These are phyloP conservation scores for Pichia manshurica DNA, from an alignment of 805 yeast genomes.

Conservation along the genomic window DNA sequence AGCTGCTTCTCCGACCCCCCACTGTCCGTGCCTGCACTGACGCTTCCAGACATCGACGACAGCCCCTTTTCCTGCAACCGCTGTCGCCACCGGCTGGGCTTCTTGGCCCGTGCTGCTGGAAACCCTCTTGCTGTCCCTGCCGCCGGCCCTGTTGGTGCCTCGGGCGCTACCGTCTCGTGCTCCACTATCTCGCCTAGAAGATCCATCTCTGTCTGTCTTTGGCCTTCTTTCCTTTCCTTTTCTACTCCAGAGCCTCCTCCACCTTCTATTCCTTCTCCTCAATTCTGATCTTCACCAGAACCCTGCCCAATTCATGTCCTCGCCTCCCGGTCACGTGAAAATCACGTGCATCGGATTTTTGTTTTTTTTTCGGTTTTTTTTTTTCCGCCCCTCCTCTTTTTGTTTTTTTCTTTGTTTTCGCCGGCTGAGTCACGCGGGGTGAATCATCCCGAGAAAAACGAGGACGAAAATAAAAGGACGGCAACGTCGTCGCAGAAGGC, in stretches of 20 bases:
- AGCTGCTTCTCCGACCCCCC: background rate
- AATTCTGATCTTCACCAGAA: background rate
- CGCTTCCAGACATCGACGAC: slow-evolving; percentile 23
- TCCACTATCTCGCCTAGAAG: slow-evolving; percentile 70
- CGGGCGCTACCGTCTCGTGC: slow-evolving; percentile 34
- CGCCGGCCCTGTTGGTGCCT: slow-evolving; percentile 8
- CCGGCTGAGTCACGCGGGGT: too few relatives aligned
- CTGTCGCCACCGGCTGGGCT: slow-evolving; percentile 46
- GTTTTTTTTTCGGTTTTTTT: too few relatives aligned
- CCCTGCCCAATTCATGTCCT: background rate
- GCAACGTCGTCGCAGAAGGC: too few relatives aligned
- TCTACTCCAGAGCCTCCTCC: background rate
- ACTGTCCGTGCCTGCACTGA: slow-evolving; percentile 1
- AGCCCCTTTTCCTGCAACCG: slow-evolving; percentile 34
- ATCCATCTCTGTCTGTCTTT: slow-evolving; percentile 44
- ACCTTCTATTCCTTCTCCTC: background rate
- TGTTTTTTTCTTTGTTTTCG: too few relatives aligned
- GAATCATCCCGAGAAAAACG: too few relatives aligned
- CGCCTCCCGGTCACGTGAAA: background rate
- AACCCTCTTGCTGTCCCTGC: slow-evolving; percentile 5
- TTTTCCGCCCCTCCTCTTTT: too few relatives aligned
- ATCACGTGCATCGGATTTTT: background rate
- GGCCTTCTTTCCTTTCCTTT: background rate
- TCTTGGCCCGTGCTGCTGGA: slow-evolving; percentile 7
- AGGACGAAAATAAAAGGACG: too few relatives aligned